Conservation (phyloP, 2,329 filamentous ascomycete genomes). For the Epichloe bromicola region DNA sequence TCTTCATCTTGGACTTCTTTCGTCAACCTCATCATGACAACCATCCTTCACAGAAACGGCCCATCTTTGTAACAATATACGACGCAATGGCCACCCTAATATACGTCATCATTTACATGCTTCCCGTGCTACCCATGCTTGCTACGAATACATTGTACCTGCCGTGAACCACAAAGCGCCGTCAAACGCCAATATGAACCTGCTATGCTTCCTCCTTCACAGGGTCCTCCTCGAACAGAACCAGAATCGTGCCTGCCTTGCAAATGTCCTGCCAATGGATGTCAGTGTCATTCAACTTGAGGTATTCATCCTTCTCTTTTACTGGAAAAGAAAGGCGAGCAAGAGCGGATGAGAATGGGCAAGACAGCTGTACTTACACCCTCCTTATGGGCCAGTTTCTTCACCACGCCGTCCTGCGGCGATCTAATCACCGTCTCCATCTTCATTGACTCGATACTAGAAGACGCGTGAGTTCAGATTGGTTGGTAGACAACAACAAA, state of each 20-base stretch:
- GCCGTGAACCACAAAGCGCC: slow-evolving; percentile 1
- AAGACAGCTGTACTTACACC: slow-evolving; percentile 41
- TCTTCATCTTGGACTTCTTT: neutral
- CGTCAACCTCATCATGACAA: neutral
- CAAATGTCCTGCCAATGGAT: slow-evolving; percentile 50
- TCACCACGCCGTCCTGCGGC: slow-evolving; percentile 57
- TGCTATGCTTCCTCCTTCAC: slow-evolving; percentile 15
- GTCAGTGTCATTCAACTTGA: neutral
- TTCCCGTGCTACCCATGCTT: neutral
- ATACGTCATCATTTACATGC: slow-evolving; percentile 1
- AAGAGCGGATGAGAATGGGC: neutral
- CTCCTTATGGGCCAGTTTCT: slow-evolving; percentile 60
- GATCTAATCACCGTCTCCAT: slow-evolving; percentile 78
- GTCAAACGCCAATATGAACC: slow-evolving; percentile 7
- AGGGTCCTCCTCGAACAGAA: slow-evolving; percentile 51
- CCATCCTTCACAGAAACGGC: neutral
- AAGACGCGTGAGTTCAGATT: neutral
- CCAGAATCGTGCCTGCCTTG: slow-evolving; percentile 62
- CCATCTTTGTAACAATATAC: neutral
- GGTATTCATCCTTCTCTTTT: neutral
- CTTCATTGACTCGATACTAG: slow-evolving; percentile 74
- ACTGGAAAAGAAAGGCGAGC: neutral
- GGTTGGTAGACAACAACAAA: neutral
- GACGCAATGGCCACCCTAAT: neutral
- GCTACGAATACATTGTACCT: neutral